phyloP scores from a whole-genome alignment of 352 stramenopile species.

The Aphanomyces cochlioides region DNA sequence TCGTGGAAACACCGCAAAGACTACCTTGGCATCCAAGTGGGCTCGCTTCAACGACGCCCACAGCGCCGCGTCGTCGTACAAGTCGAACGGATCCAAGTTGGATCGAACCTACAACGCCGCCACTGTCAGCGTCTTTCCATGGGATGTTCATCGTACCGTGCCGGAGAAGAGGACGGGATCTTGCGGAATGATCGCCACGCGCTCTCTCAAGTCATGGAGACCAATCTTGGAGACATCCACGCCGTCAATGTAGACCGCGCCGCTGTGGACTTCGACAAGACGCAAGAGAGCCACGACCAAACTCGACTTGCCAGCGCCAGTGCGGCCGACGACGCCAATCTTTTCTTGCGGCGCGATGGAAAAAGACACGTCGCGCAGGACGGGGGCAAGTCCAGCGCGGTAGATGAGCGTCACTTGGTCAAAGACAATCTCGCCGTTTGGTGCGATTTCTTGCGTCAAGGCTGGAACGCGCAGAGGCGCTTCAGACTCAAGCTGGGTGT shows the following conservation, averaged over 20 bases:
- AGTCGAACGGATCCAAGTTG: constrained; percentile 68
- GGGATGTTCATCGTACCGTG: constrained; percentile 56
- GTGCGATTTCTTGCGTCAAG: constrained; percentile 44
- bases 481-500: constrained; percentile 29
- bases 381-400: constrained; percentile 43
- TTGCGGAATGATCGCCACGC: constrained; percentile 91
- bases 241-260: constrained; percentile 76
- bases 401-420: constrained; percentile 65
- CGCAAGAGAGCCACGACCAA: constrained; percentile 89
- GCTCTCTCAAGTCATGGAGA: constrained; percentile 35
- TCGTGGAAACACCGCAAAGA: constrained; percentile 39
- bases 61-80: constrained; percentile 78
- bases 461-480: constrained; percentile 34
- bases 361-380: constrained; percentile 74
- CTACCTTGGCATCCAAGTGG: constrained; percentile 67
- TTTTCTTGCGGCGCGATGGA: constrained; percentile 82
- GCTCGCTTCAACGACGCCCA: constrained; percentile 89
- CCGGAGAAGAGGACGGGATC: constrained; percentile 94
- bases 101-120: constrained; percentile 47
- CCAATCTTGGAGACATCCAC: constrained; percentile 46
- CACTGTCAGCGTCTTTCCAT: neutral
- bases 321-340: constrained; percentile 79
- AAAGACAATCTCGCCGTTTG: constrained; percentile 65
- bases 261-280: constrained; percentile 77
- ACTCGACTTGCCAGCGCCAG: constrained; percentile 88